These are phyloP conservation scores for Aspergillus tubingensis DNA, from an alignment of 2,329 filamentous ascomycete species.

Conservation along the genomic window DNA sequence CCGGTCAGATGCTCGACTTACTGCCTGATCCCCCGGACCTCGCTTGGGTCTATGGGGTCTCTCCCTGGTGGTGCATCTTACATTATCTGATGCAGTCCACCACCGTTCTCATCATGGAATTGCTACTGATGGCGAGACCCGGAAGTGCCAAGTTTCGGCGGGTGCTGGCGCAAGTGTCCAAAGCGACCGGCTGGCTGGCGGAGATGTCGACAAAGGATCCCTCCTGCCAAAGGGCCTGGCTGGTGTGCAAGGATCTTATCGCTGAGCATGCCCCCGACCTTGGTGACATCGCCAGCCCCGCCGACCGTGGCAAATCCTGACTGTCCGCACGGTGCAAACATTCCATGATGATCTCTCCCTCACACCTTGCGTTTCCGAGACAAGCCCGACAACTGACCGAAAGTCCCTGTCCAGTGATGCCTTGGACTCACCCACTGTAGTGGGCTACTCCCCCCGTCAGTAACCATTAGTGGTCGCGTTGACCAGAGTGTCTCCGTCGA, in stretches of 20 bases:
- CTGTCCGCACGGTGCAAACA: background rate
- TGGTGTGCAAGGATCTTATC: constrained; percentile 31
- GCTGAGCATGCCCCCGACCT: constrained; percentile 23
- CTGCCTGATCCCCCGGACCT: constrained; percentile 38
- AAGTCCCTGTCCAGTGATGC: background rate
- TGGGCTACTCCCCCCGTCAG: background rate
- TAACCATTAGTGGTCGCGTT: background rate
- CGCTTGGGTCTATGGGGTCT: constrained; percentile 32
- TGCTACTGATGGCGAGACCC: constrained; percentile 35
- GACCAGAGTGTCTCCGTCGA: background rate
- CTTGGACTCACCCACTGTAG: background rate
- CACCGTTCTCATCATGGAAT: constrained; percentile 39
- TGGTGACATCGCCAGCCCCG: background rate
- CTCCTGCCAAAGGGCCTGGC: constrained; percentile 38
- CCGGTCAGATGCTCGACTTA: constrained; percentile 36
- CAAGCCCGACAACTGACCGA: background rate
- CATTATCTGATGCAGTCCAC: constrained; percentile 46
- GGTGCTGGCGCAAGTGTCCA: constrained; percentile 34
- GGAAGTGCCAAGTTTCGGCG: constrained; percentile 31
- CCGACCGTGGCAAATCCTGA: constrained; percentile 4
- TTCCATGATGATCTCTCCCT: background rate
- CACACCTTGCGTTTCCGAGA: background rate
- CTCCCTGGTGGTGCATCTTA: constrained; percentile 45
- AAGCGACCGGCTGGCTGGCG: constrained; percentile 39
- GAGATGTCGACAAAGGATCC: constrained; percentile 37